Base-by-base conservation (phyloP, 306 rosid species). In the Astragalus glycyphyllos region DNA sequence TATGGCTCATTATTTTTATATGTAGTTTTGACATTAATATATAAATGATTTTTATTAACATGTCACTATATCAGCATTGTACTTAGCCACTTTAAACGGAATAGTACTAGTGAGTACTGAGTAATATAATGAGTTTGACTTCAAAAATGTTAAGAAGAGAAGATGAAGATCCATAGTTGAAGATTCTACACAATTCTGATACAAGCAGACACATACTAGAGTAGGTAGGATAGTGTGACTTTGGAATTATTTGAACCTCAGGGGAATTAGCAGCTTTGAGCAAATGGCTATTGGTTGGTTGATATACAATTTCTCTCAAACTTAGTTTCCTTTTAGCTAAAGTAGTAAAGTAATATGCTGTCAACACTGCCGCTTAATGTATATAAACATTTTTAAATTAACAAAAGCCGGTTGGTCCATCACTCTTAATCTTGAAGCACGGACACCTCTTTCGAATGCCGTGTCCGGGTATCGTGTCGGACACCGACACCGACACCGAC, bases 261-360 rank as follows among this genome's bases (percentile, higher is more conserved):
- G 26, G 35, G 60, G 23, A 14, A 37, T 37, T 3, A 37, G 64
- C 47, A 37, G 64, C 47, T 41, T 32, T 20, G 23, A 20, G 14
- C 82, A 68, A 73, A 69, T 82, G 85, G 80, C 56, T 50, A 11
- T 13, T 57, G 11, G 8, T 11, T 41, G 13, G 10, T n/a, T 48
- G 4, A 9, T 62, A 20, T 20, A 20, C 17, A 15, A 7, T 42
- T 50, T 50, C 5, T 12, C 66, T 54, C 4, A 7, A 14, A 46
- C 2, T 46, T 16, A 34, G 20, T 11, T 15, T 42, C 47, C 10
- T 41, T 17, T 44, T 4, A 14, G 38, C 5, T 15, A 11, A 41
- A 40, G 6, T 7, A 6, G 2, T 20, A 20, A 20, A 1, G 23
- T 20, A 20, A 20, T 20, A 20, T 20, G 23, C 1, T 20, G 23